Conservation (phyloP, 441 rosid genomes). For the Populus hybrid region DNA sequence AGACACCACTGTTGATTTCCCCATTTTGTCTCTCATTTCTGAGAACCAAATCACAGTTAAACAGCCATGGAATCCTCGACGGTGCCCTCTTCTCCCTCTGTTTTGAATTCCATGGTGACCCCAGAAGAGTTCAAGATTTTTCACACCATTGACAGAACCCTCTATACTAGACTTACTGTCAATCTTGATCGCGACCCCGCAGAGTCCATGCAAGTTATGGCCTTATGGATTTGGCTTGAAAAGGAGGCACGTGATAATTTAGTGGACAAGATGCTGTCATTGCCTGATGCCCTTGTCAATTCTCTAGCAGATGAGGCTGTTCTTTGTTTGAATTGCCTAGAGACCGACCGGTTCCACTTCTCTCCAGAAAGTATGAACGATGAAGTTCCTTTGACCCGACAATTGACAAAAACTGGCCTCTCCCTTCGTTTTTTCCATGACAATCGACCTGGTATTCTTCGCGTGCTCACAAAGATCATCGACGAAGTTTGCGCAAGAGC, state of each 20-base stretch:
- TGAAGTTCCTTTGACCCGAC: slow-evolving; percentile 30
- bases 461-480: slow-evolving; percentile 28
- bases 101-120: slow-evolving; percentile 10
- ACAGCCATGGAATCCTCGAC: neutral
- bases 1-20: neutral
- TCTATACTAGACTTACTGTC: slow-evolving; percentile 45
- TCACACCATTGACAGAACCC: slow-evolving; percentile 45
- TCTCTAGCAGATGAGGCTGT: slow-evolving; percentile 49
- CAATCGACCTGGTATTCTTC: slow-evolving; percentile 24
- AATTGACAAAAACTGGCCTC: slow-evolving; percentile 22
- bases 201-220: slow-evolving; percentile 53
- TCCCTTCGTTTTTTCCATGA: slow-evolving; percentile 34
- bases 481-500: slow-evolving; percentile 41
- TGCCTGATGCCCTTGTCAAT: slow-evolving; percentile 32
- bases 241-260: slow-evolving; percentile 18
- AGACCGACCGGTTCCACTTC: slow-evolving; percentile 13
- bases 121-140: slow-evolving; percentile 40
- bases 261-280: slow-evolving; percentile 18
- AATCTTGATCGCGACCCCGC: slow-evolving; percentile 35
- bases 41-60: neutral
- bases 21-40: neutral
- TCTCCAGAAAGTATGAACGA: neutral
- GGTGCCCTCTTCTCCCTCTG: slow-evolving; percentile 12
- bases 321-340: slow-evolving; percentile 37
- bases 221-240: slow-evolving; percentile 57